Conservation (phyloP, 257 asterid genomes). For the Lithospermum erythrorhizon region DNA sequence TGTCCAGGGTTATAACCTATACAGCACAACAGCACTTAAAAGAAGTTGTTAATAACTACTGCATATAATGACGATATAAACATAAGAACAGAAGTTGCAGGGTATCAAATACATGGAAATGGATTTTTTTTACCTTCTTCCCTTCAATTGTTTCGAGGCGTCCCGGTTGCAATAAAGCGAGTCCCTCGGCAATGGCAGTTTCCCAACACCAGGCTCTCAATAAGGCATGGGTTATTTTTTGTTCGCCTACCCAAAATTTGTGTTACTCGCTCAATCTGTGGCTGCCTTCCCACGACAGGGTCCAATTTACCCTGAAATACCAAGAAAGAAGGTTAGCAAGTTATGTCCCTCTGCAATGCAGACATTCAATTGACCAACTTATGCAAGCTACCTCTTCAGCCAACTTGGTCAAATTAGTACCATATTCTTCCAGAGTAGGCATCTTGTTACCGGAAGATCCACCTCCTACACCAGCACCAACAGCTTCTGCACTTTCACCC, state of each 20-base stretch:
- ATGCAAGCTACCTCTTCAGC: constrained; percentile 16
- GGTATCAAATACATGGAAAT: background rate
- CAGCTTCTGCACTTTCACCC: constrained; percentile 40
- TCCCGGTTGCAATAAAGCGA: constrained; percentile 23
- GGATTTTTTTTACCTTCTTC: constrained; percentile 17
- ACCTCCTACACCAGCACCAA: constrained; percentile 38
- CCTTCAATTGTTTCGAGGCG: constrained; percentile 26
- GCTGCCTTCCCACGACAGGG: constrained; percentile 35
- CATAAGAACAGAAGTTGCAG: background rate
- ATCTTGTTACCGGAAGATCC: constrained; percentile 37
- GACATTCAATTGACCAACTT: background rate
- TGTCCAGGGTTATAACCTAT: constrained; percentile 36
- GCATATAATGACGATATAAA: background rate
- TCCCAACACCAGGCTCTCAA: constrained; percentile 42
- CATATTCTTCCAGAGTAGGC: constrained; percentile 29
- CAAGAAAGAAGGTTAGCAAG: background rate
- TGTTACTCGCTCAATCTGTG: constrained; percentile 26
- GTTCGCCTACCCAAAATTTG: constrained; percentile 33
- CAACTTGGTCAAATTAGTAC: constrained; percentile 21
- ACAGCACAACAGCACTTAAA: constrained; percentile 2
- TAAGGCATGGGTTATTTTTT: constrained; percentile 30
- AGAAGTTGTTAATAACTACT: background rate
- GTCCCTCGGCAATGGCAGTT: constrained; percentile 34
- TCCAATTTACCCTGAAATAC: constrained; percentile 28
- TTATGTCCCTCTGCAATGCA: background rate